Percentiles rank a stretch among this genome's conserved stretches.
These are phyloP conservation scores for Penicillium simplicissimum DNA, from an alignment of 495 filamentous ascomycete genomes.

Conservation along the genomic window DNA sequence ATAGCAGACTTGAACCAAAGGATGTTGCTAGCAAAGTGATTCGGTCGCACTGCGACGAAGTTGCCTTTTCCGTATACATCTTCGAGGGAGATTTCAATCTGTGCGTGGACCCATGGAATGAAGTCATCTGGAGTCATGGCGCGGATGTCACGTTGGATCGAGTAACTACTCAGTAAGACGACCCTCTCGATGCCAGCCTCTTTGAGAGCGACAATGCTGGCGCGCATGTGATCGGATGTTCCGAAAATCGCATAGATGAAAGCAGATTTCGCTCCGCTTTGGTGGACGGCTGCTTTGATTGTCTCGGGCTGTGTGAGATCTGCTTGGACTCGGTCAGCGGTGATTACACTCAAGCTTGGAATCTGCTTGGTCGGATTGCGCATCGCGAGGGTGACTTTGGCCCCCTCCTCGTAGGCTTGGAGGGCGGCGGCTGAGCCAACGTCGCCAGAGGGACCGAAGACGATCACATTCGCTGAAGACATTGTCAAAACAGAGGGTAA, in stretches of 20 bases:
- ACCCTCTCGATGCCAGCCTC: constrained; percentile 7
- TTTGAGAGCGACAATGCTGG: constrained; percentile 4
- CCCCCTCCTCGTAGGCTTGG: constrained; percentile 35
- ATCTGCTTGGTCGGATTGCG: constrained; percentile 15
- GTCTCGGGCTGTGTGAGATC: constrained; percentile 23
- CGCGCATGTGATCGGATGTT: not conserved
- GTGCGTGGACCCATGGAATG: constrained; percentile 11
- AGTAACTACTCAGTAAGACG: constrained; percentile 13
- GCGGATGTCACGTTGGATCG: not conserved
- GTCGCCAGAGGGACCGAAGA: constrained; percentile 16
- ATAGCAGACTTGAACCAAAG: constrained; percentile 4
- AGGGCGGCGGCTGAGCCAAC: constrained; percentile 37
- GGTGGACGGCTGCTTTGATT: constrained; percentile 10
- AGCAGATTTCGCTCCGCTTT: constrained; percentile 16
- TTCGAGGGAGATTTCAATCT: constrained; percentile 11
- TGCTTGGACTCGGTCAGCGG: constrained; percentile 13
- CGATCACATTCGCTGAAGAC: constrained; percentile 1
- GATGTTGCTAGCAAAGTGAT: constrained; percentile 6
- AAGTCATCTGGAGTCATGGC: constrained; percentile 3
- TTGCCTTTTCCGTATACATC: constrained; percentile 11
- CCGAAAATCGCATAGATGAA: constrained; percentile 20
- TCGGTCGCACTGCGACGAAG: not conserved
- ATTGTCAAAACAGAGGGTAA: not conserved
- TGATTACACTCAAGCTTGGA: not conserved
- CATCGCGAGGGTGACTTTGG: constrained; percentile 22